These are phyloP conservation scores for Xylaria digitata DNA, from an alignment of 2,329 filamentous ascomycete genomes.

Conservation along the genomic window DNA sequence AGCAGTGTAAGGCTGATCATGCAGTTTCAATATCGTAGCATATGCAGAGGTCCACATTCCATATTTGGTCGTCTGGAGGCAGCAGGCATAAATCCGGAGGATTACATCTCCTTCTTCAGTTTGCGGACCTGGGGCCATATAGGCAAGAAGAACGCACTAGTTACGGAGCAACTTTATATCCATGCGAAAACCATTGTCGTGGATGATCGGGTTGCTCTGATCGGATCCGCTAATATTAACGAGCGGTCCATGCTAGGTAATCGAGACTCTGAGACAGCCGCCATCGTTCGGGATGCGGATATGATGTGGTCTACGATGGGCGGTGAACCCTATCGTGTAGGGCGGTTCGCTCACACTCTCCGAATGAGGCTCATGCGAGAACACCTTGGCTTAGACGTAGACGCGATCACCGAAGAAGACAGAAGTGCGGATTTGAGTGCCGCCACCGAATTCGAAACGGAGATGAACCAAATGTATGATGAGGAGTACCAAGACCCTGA, in stretches of 20 bases:
- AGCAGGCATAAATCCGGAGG: constrained; percentile 87
- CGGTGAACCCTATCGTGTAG: constrained; percentile 87
- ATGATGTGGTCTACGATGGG: constrained; percentile 94
- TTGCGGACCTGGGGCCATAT: constrained; percentile 93
- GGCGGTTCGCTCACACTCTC: constrained; percentile 90
- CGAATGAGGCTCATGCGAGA: constrained; percentile 96
- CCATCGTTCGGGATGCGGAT: constrained; percentile 90
- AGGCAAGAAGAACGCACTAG: constrained; percentile 81
- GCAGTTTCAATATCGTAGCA: constrained; percentile 96
- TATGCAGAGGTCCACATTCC: constrained; percentile 89
- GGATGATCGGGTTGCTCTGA: constrained; percentile 91
- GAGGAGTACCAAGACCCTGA: constrained; percentile 55
- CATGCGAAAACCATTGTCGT: constrained; percentile 98
- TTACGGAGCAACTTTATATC: constrained; percentile 97
- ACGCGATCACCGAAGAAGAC: constrained; percentile 86
- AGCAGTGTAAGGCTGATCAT: constrained; percentile 95
- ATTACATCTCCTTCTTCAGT: constrained; percentile 96
- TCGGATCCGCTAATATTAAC: constrained; percentile 98
- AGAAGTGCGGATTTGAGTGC: constrained; percentile 73
- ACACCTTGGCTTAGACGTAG: constrained; percentile 94
- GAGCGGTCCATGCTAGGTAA: constrained; percentile 94
- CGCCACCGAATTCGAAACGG: constrained; percentile 63
- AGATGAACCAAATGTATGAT: constrained; percentile 72
- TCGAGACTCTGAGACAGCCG: constrained; percentile 91
- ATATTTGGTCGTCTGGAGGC: constrained; percentile 89